Evolutionary conservation across 176 grass and related monocot genomes (phyloP).

Genomic region (Carex kokanica): DNA sequence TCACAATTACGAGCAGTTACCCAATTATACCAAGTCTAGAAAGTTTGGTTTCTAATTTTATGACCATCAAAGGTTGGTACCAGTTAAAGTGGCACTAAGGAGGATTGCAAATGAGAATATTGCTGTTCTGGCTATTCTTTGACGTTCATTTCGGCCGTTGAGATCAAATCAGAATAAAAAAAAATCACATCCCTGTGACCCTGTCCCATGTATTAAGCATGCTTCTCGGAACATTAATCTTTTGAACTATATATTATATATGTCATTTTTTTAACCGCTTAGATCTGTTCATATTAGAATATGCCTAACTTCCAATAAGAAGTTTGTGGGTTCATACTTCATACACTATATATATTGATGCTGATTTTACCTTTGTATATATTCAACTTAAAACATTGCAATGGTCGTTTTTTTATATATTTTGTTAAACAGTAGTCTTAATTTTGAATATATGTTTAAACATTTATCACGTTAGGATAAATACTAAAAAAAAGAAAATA

Average conservation of each 20-base stretch:
- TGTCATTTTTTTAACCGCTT: background rate
- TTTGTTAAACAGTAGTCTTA: background rate
- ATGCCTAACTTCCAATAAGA: background rate
- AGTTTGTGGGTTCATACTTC: background rate
- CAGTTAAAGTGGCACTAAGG: conserved; percentile 16
- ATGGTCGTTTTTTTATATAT: background rate
- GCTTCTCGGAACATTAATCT: background rate
- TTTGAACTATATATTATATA: background rate
- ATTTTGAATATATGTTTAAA: background rate
- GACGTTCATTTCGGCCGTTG: conserved; percentile 4
- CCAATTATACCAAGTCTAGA: background rate
- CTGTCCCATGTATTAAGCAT: background rate
- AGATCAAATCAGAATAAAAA: background rate
- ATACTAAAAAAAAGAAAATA: background rate
- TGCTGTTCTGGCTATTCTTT: background rate
- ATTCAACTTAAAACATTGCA: background rate
- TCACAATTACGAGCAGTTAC: background rate
- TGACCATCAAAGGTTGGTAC: conserved; percentile 4
- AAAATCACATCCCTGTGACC: background rate
- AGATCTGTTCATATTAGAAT: background rate
- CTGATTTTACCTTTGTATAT: too few species aligned
- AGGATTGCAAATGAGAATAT: conserved; percentile 19
- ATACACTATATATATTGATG: background rate
- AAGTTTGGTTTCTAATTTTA: background rate
- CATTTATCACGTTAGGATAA: background rate